phyloP scores from a whole-genome alignment of 1,139 yeast genomes.

The Ogataea hybrid region DNA sequence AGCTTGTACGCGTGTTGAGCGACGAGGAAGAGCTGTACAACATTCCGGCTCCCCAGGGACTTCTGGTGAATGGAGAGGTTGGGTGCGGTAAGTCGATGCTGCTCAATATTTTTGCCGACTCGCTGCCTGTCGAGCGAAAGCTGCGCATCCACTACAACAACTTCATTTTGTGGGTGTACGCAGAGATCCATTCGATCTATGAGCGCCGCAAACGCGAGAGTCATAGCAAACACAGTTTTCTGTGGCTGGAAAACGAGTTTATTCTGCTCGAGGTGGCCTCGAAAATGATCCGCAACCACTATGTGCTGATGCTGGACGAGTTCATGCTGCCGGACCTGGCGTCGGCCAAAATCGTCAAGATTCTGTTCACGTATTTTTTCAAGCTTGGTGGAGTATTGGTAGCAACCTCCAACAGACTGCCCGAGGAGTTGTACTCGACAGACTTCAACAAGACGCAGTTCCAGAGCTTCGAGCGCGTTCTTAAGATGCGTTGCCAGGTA shows the following conservation, averaged over 20 bases:
- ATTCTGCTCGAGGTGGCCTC: conserved; percentile 66
- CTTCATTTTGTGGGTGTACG: conserved; percentile 66
- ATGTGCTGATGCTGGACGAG: conserved; percentile 65
- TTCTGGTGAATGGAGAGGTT: conserved; percentile 68
- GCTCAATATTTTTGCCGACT: conserved; percentile 67
- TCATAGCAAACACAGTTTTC: conserved; percentile 34
- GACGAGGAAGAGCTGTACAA: conserved; percentile 64
- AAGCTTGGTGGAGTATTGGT: conserved; percentile 72
- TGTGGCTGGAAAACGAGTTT: conserved; percentile 60
- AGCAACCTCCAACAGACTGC: conserved; percentile 69
- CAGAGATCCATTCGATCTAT: conserved; percentile 58
- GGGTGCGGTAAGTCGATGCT: conserved; percentile 77
- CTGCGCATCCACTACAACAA: conserved; percentile 72
- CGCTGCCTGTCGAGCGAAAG: conserved; percentile 62
- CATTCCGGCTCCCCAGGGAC: conserved; percentile 61
- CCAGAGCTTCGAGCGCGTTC: conserved; percentile 52
- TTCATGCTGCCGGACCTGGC: conserved; percentile 76
- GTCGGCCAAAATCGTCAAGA: conserved; percentile 64
- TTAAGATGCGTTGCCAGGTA: conserved; percentile 60
- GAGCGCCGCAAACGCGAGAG: conserved; percentile 38
- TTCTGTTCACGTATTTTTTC: conserved; percentile 65
- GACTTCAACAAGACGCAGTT: conserved; percentile 61
- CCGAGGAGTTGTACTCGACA: conserved; percentile 66
- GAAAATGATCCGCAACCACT: conserved; percentile 56
- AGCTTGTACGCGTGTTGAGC: conserved; percentile 48